Evolutionary conservation across 2,329 filamentous ascomycete genomes (phyloP).

Genomic region (Aspergillus cejpii): DNA sequence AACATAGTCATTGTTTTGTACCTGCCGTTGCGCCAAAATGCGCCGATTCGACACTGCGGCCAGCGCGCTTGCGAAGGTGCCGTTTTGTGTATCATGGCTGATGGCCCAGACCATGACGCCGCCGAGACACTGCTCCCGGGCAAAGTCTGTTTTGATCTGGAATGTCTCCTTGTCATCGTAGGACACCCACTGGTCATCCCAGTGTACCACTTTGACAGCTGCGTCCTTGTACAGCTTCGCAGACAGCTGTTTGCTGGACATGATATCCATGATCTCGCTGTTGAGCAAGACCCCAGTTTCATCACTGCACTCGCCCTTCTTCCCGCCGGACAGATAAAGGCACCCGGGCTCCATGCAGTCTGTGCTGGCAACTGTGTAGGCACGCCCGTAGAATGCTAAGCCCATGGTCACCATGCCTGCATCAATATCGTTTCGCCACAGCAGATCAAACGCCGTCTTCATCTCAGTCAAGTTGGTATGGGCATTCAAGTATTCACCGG

Average conservation of each 20-base stretch:
- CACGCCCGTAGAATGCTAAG: constrained; percentile 43
- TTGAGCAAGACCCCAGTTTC: constrained; percentile 19
- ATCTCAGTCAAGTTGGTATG: constrained; percentile 20
- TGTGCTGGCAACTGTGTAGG: background rate
- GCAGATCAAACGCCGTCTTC: constrained; percentile 34
- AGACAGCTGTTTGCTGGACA: constrained; percentile 13
- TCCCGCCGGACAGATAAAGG: constrained; percentile 15
- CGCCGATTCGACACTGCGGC: too few species aligned
- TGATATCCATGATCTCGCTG: constrained; percentile 23
- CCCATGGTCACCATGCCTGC: constrained; percentile 42
- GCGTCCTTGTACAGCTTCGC: constrained; percentile 16
- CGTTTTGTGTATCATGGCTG: background rate
- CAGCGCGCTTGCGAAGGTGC: too few species aligned
- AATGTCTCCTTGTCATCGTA: constrained; percentile 37
- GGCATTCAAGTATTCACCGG: constrained; percentile 6
- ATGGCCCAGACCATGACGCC: constrained; percentile 24
- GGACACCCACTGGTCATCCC: constrained; percentile 21
- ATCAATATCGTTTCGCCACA: constrained; percentile 42
- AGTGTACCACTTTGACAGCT: constrained; percentile 15
- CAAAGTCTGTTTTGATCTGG: constrained; percentile 32
- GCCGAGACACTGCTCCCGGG: constrained; percentile 28
- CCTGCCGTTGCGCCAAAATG: too few species aligned
- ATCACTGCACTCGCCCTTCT: constrained; percentile 18
- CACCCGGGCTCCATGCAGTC: constrained; percentile 9
- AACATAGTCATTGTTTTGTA: too few species aligned